Evolutionary conservation across 768 basidiomycete genomes (phyloP), one percentile per base, ranked within the genome.

Genomic region (Hericium erinaceus): DNA sequence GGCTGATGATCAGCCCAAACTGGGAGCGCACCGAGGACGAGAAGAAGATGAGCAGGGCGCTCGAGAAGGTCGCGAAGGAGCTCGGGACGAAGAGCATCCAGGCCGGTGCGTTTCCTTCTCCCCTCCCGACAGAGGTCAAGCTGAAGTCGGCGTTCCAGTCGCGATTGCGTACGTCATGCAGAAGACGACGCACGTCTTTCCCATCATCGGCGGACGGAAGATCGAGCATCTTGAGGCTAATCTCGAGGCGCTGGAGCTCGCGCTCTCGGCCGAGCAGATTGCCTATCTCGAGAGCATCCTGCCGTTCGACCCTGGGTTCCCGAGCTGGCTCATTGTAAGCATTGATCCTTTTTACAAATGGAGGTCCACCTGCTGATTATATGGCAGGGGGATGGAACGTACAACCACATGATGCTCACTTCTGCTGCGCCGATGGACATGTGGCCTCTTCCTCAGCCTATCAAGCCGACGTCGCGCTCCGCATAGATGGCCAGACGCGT

Each of bases 101-200:
- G 16, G 51, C 51, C 28, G 51, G 51, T 52, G 20, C 28, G 51
- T 37, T 10, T 12, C 24, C 18, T n/a, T 41, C 16, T n/a, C 40
- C 40, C 40, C n/a, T 41, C 12, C 15, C 12, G 11, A 49, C 41
- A 8, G 3, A 49, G 20, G 15, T 28, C 22, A 38, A 13, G 37
- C 22, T 52, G 15, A 52, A 13, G 28, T 28, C 13, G 13, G 26
- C 13, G 15, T 26, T 49, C 3, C 39, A 73, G 75, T 77, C 3
- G 75, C 76, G 7, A 73, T 80, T 52, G 75, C 76, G 13, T 79
- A 78, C 55, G 68, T 80, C 8, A 67, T 80, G 66, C 74, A 78
- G 20, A 80, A 79, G 61, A 68, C 74, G 5, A 71, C 74, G 0
- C 76, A 69, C 20, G 48, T 49, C 18, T 49, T 49, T 12, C 48